phyloP scores from a whole-genome alignment of 306 rosid genomes.

The Rosa persica region DNA sequence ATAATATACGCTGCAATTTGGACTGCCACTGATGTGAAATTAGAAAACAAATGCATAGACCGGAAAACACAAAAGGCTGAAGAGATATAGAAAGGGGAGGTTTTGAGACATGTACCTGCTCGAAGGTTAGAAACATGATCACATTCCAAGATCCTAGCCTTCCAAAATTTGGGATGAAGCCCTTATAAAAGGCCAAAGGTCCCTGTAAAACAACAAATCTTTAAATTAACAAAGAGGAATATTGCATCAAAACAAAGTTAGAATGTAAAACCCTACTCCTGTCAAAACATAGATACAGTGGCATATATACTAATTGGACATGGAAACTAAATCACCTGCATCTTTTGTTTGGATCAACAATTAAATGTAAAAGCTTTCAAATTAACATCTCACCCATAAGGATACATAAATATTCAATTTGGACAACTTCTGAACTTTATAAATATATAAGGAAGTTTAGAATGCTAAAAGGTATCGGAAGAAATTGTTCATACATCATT shows the following conservation, averaged over 20 bases:
- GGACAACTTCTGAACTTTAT: background rate
- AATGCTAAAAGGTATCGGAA: slow-evolving; percentile 3
- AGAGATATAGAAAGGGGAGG: background rate
- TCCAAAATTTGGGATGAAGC: slow-evolving; percentile 90
- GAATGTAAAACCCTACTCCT: background rate
- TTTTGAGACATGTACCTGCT: slow-evolving; percentile 62
- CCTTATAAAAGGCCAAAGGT: slow-evolving; percentile 90
- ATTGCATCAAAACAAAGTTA: no score
- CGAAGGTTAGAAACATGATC: slow-evolving; percentile 94
- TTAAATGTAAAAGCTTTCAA: background rate
- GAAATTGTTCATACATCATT: slow-evolving; percentile 66
- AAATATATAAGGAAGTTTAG: background rate
- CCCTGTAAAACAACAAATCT: slow-evolving; percentile 62
- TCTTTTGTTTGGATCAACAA: background rate
- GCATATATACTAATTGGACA: background rate
- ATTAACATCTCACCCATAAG: background rate
- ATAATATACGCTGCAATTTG: background rate
- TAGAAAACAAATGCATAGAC: background rate
- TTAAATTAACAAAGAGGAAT: background rate
- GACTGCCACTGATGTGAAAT: background rate
- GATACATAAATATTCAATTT: background rate
- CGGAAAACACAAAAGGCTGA: background rate
- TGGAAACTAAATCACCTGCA: background rate
- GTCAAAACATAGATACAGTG: background rate
- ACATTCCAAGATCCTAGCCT: slow-evolving; percentile 99